Evolutionary conservation across 768 basidiomycete genomes (phyloP).

Genomic region (Mrakia blollopis): DNA sequence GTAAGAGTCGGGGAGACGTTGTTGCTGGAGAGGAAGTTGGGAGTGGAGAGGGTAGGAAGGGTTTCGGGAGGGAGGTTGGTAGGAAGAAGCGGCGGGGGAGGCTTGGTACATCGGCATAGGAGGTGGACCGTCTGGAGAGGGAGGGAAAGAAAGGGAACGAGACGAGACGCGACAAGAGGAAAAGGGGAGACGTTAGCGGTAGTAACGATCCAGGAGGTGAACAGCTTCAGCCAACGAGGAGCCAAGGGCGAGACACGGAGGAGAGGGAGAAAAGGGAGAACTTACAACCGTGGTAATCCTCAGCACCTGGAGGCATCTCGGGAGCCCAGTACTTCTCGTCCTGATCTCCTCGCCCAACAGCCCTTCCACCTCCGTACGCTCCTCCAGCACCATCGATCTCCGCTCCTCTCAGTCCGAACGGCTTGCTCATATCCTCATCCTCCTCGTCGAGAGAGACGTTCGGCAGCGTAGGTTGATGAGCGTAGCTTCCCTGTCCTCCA

Average conservation of each 20-base stretch:
- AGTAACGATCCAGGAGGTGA: background rate
- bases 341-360: background rate
- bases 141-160: background rate
- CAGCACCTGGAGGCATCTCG: conserved; percentile 5
- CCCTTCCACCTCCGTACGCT: background rate
- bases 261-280: background rate
- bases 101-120: conserved; percentile 18
- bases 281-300: conserved; percentile 15
- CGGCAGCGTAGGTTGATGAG: conserved; percentile 88
- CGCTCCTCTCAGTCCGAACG: conserved; percentile 2
- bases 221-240: too few relatives aligned
- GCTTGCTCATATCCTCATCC: conserved; percentile 47
- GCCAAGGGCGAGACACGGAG: background rate
- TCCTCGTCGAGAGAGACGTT: conserved; percentile 78
- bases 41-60: background rate
- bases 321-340: conserved; percentile 16
- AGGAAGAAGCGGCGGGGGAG: background rate
- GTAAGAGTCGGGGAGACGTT: conserved; percentile 7
- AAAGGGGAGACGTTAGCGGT: background rate
- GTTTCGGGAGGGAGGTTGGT: background rate
- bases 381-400: conserved; percentile 2
- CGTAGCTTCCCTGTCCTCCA: conserved; percentile 52
- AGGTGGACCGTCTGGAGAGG: background rate
- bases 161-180: background rate
- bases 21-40: background rate